Base-by-base conservation (phyloP, 2,329 filamentous ascomycete genomes). In the Pseudocercospora musae region DNA sequence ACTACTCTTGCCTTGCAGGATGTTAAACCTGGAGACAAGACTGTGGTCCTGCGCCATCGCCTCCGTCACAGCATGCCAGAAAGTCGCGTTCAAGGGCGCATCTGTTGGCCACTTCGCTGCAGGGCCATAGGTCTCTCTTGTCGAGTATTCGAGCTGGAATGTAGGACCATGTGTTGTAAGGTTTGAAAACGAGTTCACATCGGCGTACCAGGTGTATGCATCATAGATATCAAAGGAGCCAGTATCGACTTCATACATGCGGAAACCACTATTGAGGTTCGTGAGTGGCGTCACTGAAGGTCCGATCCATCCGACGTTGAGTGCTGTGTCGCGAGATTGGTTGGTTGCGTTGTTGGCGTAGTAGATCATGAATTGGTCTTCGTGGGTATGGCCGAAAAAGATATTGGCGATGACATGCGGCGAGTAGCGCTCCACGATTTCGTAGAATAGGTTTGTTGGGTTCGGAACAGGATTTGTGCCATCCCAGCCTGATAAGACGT, bases 31-130 rank as follows among this genome's bases (percentile, higher is more conserved):
- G 37, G 72, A 76, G 6, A 84, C 82, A n/a, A 87, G 75, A 2
- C 69, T 76, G 3, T 74, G 71, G 58, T 86, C 78, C 27, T 67
- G 72, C 69, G 84, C 82, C 83, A 86, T 86, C 0, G 80, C 82
- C 66, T 84, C 83, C 0, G 83, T 86, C 4, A 86, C 81, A 11
- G 72, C 73, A 62, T 86, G 83, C 84, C 84, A 86, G 71, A 85
- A 87, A 0, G 82, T 85, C 0, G 82, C 83, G 63, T 86, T 85
- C 40, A 86, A 72, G 2, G 84, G 84, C 0, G 80, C 82, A 49
- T 77, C 69, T 1, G 62, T 66, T 2, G 81, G 78, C 82, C 82
- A 84, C 2, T 68, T 70, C 1, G 78, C 76, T 0, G 77, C 75
- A 2, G 72, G 65, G 0, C 78, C 80, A 59, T 84, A 85, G 0